A percentile compares a stretch with the other conserved stretches of the same genome.
phyloP scores from a whole-genome alignment of 768 basidiomycete genomes.

The Lyophyllum shimeji region DNA sequence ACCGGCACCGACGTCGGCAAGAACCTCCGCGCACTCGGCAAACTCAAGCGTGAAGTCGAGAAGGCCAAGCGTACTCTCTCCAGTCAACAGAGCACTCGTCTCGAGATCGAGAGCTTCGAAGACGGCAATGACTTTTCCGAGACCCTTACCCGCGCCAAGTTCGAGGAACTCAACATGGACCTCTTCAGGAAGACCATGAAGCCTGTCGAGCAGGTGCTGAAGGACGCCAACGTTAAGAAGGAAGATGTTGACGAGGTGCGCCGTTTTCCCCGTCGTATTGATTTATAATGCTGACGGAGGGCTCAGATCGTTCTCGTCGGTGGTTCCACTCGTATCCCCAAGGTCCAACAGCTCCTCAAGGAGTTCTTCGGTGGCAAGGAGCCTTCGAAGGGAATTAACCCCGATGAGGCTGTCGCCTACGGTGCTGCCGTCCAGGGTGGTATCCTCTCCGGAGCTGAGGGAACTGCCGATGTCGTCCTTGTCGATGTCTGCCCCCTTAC shows the following conservation, averaged over 20 bases:
- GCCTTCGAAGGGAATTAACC: conserved; percentile 98
- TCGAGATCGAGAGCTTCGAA: conserved; percentile 97
- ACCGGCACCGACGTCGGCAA: conserved; percentile 78
- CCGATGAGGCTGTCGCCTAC: conserved; percentile 98
- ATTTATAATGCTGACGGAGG: background rate
- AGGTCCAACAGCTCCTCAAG: conserved; percentile 97
- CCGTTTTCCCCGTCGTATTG: background rate
- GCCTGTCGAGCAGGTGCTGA: conserved; percentile 97
- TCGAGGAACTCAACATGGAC: conserved; percentile 98
- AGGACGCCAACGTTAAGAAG: conserved; percentile 98
- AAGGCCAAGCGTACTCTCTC: conserved; percentile 94
- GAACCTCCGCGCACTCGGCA: conserved; percentile 84
- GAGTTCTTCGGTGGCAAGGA: conserved; percentile 97
- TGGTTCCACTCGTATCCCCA: conserved; percentile 99
- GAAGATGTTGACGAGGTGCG: conserved; percentile 89
- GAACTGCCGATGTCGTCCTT: conserved; percentile 87
- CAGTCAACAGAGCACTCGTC: conserved; percentile 82
- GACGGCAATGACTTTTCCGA: conserved; percentile 97
- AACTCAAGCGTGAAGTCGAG: conserved; percentile 92
- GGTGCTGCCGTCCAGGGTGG: conserved; percentile 99
- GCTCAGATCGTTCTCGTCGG: conserved; percentile 85
- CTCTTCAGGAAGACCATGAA: conserved; percentile 99
- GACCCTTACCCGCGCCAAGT: conserved; percentile 96
- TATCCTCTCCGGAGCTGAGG: conserved; percentile 94
- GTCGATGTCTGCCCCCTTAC: conserved; percentile 97